Evolutionary conservation across 2,329 filamentous ascomycete genomes (phyloP), one percentile per base, ranked within the genome.

Genomic region (Diaporthe citri): DNA sequence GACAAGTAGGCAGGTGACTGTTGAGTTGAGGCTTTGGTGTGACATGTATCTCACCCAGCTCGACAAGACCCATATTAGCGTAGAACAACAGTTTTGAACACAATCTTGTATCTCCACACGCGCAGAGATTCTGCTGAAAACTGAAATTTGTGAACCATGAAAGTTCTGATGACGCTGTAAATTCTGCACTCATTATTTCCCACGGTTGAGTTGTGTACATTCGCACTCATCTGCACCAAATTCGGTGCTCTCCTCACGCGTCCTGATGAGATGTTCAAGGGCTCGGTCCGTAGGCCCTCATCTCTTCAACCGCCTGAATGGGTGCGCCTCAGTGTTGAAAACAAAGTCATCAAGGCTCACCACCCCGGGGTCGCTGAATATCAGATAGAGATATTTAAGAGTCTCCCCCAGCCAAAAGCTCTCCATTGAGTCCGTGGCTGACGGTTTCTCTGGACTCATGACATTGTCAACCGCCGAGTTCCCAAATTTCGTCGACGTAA

Each of bases 351-450:
- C 74, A 13, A 77, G 46, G 39, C 57, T 70, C 7, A 76, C 31
- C 52, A 75, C 5, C 3, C n/a, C 28, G 13, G 72, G 62, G 17
- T 60, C 57, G 51, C 71, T 71, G 43, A 76, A 77, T 8, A 77
- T 73, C n/a, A 77, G 31, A 31, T 72, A 77, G 34, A 75, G 74
- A 46, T 77, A 77, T 55, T 77, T 77, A 7, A 77, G 43, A 2
- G 75, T 77, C 66, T 77, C 75, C 2, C 71, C 75, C 71, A 76
- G 41, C 75, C 75, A 77, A 48, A 77, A 77, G 59, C 75, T 77
- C 59, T 76, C 75, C 75, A 77, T 77, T 1, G 52, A 75, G 51
- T 77, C 74, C 22, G 60, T 72, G n/a, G 48, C 31, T 17, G 22
- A 25, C 2, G 73, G 74, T 15, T 22, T 20, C 2, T 71, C 72